Conservation (phyloP, 768 basidiomycete genomes). For the Austroboletus festivus region DNA sequence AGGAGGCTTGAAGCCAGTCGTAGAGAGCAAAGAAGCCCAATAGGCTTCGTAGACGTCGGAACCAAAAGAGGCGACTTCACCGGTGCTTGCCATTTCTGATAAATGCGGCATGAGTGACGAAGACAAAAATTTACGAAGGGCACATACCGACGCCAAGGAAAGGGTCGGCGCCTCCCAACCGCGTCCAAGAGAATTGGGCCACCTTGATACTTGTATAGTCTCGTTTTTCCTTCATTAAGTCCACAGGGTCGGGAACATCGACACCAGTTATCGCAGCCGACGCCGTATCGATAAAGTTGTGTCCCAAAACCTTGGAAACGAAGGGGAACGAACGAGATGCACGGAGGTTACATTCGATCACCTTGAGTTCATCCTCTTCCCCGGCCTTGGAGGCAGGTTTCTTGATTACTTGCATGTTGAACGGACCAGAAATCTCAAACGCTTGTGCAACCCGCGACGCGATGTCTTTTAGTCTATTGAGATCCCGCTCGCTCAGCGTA, state of each 20-base stretch:
- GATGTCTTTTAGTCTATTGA: slow-evolving; percentile 87
- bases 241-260: slow-evolving; percentile 86
- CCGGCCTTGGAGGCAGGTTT: slow-evolving; percentile 53
- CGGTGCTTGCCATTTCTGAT: slow-evolving; percentile 95
- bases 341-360: slow-evolving; percentile 98
- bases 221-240: slow-evolving; percentile 84
- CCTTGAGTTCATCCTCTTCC: slow-evolving; percentile 76
- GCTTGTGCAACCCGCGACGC: slow-evolving; percentile 93
- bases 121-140: not conserved
- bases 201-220: slow-evolving; percentile 97
- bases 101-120: too few species aligned
- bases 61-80: slow-evolving; percentile 96
- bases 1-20: slow-evolving; percentile 94
- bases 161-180: slow-evolving; percentile 92
- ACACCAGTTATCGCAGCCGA: slow-evolving; percentile 82
- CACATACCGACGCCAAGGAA: slow-evolving; percentile 91
- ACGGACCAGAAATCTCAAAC: slow-evolving; percentile 96
- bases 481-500: slow-evolving; percentile 70
- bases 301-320: slow-evolving; percentile 95
- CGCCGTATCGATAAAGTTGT: slow-evolving; percentile 95
- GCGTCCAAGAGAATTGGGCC: slow-evolving; percentile 97
- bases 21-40: slow-evolving; percentile 91
- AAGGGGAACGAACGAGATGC: slow-evolving; percentile 99
- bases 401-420: slow-evolving; percentile 99
- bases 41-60: slow-evolving; percentile 93